Evolutionary conservation across 139 green algal genomes (phyloP).

Genomic region (Ostreobium quekettii): DNA sequence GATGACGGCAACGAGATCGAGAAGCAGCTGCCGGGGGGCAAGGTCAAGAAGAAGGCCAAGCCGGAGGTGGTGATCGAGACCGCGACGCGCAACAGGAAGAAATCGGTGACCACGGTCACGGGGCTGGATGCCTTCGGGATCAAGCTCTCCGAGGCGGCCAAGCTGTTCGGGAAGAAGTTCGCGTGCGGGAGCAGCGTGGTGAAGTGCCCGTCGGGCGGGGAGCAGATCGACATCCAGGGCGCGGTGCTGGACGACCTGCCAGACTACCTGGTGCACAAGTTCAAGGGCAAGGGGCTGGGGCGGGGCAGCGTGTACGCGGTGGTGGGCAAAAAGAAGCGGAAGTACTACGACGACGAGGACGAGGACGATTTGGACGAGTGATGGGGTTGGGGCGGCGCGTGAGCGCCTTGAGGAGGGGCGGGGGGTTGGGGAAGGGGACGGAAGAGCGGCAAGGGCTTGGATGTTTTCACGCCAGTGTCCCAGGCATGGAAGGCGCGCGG

Average conservation of each 20-base stretch:
- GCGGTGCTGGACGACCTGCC: constrained; percentile 11
- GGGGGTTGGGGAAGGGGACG: too few relatives aligned
- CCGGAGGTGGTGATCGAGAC: constrained; percentile 59
- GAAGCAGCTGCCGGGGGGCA: constrained; percentile 58
- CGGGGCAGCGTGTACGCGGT: too few relatives aligned
- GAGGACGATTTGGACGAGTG: too few relatives aligned
- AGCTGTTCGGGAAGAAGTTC: constrained; percentile 99
- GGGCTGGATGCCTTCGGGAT: constrained; percentile 84
- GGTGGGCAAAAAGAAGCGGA: too few relatives aligned
- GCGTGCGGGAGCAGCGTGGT: constrained; percentile 81
- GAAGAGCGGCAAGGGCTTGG: too few relatives aligned
- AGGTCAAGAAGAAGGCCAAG: constrained; percentile 72
- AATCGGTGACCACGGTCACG: constrained; percentile 82
- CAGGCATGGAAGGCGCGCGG: too few relatives aligned
- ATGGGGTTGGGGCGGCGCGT: too few relatives aligned
- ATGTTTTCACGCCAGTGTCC: too few relatives aligned
- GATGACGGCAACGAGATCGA: constrained; percentile 46
- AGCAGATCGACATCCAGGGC: constrained; percentile 89
- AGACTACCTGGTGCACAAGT: constrained; percentile 10
- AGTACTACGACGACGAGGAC: too few relatives aligned
- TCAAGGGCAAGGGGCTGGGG: neutral
- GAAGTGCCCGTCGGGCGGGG: constrained; percentile 73
- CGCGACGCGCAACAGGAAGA: constrained; percentile 85
- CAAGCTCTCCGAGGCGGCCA: constrained; percentile 83
- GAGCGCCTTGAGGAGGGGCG: too few relatives aligned